Evolutionary conservation across 495 filamentous ascomycete genomes (phyloP).

Genomic region (Neurospora sp.): DNA sequence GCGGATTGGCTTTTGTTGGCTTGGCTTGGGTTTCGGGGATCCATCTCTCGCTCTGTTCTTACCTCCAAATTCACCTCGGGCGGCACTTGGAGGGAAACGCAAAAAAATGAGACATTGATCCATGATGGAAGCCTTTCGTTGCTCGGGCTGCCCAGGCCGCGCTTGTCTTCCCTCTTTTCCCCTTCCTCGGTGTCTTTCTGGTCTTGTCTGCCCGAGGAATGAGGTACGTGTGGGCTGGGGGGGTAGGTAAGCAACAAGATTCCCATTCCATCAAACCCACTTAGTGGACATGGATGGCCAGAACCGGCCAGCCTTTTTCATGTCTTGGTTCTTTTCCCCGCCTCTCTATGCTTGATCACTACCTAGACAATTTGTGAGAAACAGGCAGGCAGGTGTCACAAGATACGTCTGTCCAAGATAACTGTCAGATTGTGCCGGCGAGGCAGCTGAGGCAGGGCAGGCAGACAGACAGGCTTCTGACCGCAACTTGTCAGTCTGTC

Average conservation of each 20-base stretch:
- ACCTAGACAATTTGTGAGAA: background rate
- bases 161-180: background rate
- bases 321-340: background rate
- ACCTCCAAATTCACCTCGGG: background rate
- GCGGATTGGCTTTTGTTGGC: background rate
- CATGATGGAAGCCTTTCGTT: background rate
- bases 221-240: background rate
- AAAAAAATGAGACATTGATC: background rate
- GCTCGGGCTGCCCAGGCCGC: background rate
- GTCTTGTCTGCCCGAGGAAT: background rate
- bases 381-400: background rate
- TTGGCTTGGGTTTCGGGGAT: background rate
- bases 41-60: background rate
- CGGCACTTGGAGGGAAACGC: background rate
- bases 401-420: background rate
- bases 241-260: background rate
- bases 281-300: background rate
- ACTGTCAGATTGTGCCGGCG: background rate
- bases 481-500: background rate
- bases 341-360: background rate
- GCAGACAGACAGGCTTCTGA: background rate
- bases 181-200: background rate
- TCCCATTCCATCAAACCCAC: background rate
- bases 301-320: background rate
- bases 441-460: background rate